phyloP scores from a whole-genome alignment of 495 filamentous ascomycete species.

The Penicillium simplicissimum region DNA sequence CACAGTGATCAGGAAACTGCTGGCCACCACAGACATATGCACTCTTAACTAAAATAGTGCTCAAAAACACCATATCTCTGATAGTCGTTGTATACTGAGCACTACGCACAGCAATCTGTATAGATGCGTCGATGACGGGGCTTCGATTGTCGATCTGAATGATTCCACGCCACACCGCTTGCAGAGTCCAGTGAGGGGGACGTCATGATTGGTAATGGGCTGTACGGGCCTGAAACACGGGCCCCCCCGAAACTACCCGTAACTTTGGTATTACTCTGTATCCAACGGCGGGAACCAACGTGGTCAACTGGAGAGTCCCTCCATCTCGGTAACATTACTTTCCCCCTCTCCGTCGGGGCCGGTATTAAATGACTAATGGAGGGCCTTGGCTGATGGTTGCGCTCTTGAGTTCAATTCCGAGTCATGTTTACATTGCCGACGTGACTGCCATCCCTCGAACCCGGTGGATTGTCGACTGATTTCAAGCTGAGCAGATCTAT shows the following conservation, averaged over 20 bases:
- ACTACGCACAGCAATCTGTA: not conserved
- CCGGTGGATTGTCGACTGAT: not conserved
- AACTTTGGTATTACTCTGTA: slow-evolving; percentile 12
- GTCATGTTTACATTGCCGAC: not conserved
- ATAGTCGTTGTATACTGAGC: too few species aligned
- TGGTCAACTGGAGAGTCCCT: not conserved
- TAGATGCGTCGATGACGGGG: slow-evolving; percentile 12
- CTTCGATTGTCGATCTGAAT: slow-evolving; percentile 7
- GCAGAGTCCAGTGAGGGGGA: slow-evolving; percentile 13
- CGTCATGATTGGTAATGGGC: slow-evolving; percentile 23
- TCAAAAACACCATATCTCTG: not conserved
- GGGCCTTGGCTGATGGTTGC: slow-evolving; percentile 18
- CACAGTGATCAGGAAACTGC: too few species aligned
- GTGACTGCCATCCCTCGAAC: not conserved
- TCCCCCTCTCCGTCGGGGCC: not conserved
- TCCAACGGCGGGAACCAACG: not conserved
- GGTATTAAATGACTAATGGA: slow-evolving; percentile 13
- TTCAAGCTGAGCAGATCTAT: not conserved
- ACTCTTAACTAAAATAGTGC: not conserved
- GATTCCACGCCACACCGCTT: slow-evolving; percentile 26
- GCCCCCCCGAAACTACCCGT: slow-evolving; percentile 11
- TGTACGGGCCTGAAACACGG: slow-evolving; percentile 19
- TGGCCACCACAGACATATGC: too few species aligned
- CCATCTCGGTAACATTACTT: not conserved
- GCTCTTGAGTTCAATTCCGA: slow-evolving; percentile 1